phyloP scores from a whole-genome alignment of 805 yeast species.

The Brettanomyces custersianus region DNA sequence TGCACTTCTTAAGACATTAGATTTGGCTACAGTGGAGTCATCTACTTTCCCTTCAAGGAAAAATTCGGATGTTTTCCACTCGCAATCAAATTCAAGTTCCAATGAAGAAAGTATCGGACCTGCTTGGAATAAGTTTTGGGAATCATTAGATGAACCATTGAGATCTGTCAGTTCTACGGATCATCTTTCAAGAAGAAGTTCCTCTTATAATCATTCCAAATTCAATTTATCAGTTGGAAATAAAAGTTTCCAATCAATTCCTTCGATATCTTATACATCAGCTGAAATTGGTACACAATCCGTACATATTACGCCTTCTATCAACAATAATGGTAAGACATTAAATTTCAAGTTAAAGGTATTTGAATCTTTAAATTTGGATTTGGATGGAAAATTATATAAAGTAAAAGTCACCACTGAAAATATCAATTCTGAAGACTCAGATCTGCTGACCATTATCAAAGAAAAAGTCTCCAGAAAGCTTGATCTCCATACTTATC shows the following conservation, averaged over 20 bases:
- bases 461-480: constrained; percentile 13
- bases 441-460: constrained; percentile 5
- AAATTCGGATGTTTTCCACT: constrained; percentile 1
- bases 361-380: constrained; percentile 10
- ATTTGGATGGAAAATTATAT: constrained; percentile 17
- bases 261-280: background rate
- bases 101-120: constrained; percentile 18
- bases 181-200: constrained; percentile 15
- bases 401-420: constrained; percentile 13
- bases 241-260: background rate
- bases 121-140: constrained; percentile 27
- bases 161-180: constrained; percentile 17
- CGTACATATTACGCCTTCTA: constrained; percentile 1
- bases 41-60: constrained; percentile 20
- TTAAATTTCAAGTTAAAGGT: constrained; percentile 11
- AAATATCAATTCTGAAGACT: constrained; percentile 4
- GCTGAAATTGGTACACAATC: background rate
- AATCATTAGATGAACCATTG: constrained; percentile 22
- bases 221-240: background rate
- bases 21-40: constrained; percentile 16
- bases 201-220: constrained; percentile 7
- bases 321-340: background rate
- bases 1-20: constrained; percentile 29
- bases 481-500: constrained; percentile 14
- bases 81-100: background rate